Percentiles rank a stretch among this genome's conserved stretches.
These are phyloP conservation scores for Gossypium schwendimanii DNA, from an alignment of 441 rosid genomes.

Conservation along the genomic window DNA sequence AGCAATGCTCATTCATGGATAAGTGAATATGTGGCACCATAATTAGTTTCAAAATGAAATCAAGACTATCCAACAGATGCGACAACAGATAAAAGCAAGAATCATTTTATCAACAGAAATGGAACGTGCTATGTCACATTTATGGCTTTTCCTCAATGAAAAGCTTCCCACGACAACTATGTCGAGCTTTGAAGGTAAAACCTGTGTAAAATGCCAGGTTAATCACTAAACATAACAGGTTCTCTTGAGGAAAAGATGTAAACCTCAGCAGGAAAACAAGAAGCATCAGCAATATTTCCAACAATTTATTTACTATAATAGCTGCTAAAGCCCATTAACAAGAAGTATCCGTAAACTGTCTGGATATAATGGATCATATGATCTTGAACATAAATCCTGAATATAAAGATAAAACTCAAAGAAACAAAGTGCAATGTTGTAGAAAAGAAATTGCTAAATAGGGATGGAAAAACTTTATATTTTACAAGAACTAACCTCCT, in stretches of 20 bases:
- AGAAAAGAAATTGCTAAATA: background rate
- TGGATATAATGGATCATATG: background rate
- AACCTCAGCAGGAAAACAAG: background rate
- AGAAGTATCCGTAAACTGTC: background rate
- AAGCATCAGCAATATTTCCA: background rate
- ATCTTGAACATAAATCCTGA: background rate
- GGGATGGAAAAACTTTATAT: background rate
- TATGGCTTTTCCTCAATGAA: background rate
- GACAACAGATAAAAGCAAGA: background rate
- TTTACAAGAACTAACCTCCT: background rate
- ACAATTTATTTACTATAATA: background rate
- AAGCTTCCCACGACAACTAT: background rate
- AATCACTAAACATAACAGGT: background rate
- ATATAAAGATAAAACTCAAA: background rate
- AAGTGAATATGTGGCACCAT: background rate
- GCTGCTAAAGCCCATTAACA: background rate
- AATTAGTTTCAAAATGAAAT: background rate
- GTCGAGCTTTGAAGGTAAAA: background rate
- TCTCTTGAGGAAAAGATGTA: background rate
- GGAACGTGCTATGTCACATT: background rate
- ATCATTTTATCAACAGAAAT: background rate
- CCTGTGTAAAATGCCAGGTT: background rate
- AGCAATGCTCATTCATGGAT: background rate
- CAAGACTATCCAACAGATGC: constrained; percentile 1
- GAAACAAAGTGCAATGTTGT: background rate